Evolutionary conservation across 495 filamentous ascomycete species (phyloP).

Genomic region (Hypoxylon subgilvum): DNA sequence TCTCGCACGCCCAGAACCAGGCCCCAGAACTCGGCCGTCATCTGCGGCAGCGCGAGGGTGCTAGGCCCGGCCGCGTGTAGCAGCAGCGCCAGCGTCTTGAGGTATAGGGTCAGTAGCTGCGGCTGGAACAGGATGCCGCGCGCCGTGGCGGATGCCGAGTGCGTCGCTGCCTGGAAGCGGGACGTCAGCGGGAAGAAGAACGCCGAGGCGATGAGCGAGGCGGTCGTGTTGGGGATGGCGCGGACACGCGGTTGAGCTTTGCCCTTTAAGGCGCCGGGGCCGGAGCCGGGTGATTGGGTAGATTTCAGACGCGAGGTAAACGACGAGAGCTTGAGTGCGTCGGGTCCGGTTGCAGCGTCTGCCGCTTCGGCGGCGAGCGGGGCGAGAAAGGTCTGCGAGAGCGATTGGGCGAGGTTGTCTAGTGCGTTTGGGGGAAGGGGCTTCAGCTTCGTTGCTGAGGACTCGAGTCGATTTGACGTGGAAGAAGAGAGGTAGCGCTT

Average conservation of each 20-base stretch:
- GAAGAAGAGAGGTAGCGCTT: constrained; percentile 47
- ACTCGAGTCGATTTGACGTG: constrained; percentile 20
- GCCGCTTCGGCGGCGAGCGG: constrained; percentile 78
- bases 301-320: constrained; percentile 52
- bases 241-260: constrained; percentile 61
- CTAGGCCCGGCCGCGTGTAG: constrained; percentile 69
- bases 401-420: constrained; percentile 61
- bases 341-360: constrained; percentile 74
- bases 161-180: constrained; percentile 61
- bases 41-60: constrained; percentile 65
- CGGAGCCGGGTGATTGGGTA: constrained; percentile 11
- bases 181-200: constrained; percentile 83
- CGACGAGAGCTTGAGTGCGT: constrained; percentile 75
- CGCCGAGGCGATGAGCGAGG: constrained; percentile 70
- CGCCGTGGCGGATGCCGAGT: constrained; percentile 47
- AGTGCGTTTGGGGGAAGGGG: constrained; percentile 63
- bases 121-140: constrained; percentile 62
- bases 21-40: constrained; percentile 75
- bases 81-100: constrained; percentile 70
- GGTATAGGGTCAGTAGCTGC: constrained; percentile 62
- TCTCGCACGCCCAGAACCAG: constrained; percentile 61
- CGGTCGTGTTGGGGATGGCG: constrained; percentile 74
- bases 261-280: constrained; percentile 12
- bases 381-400: constrained; percentile 73
- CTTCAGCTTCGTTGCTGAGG: constrained; percentile 45